Conservation (phyloP, 208 protist genomes). For the Leishmania arabica region DNA sequence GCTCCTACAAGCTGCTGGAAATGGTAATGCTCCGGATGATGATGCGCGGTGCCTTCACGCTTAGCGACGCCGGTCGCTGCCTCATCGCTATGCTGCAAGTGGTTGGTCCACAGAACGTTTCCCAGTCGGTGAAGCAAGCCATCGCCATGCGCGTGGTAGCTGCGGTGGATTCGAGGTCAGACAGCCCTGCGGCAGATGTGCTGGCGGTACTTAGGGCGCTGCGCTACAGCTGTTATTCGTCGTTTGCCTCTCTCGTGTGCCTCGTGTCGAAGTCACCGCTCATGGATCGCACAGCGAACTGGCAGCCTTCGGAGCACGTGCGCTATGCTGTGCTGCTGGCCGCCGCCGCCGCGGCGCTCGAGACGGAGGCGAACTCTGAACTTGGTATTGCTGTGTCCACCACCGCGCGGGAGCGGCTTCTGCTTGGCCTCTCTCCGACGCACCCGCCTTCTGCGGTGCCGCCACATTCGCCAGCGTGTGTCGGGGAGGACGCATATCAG, state of each 20-base stretch:
- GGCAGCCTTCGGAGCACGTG: constrained; percentile 10
- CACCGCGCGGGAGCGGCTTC: constrained; percentile 6
- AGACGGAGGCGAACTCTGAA: constrained; percentile 1
- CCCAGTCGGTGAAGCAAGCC: constrained; percentile 47
- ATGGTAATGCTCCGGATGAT: constrained; percentile 65
- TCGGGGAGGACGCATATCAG: constrained; percentile 17
- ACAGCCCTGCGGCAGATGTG: background rate
- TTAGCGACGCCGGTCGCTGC: constrained; percentile 35
- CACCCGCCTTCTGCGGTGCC: background rate
- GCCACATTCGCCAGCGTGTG: background rate
- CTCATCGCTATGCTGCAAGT: constrained; percentile 45
- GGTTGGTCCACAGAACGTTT: constrained; percentile 34
- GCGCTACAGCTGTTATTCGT: constrained; percentile 30
- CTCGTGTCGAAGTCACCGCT: constrained; percentile 22
- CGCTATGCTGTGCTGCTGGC: constrained; percentile 28
- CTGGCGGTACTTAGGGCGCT: constrained; percentile 22
- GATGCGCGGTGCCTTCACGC: constrained; percentile 29
- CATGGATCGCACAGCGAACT: background rate
- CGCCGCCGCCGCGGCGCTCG: constrained; percentile 5
- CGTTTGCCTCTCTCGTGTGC: constrained; percentile 24
- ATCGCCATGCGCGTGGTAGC: constrained; percentile 38
- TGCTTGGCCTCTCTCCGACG: background rate
- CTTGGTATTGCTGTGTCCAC: background rate
- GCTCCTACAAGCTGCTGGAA: constrained; percentile 58
- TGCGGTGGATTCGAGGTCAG: background rate